Evolutionary conservation across 2,329 filamentous ascomycete species (phyloP).

Genomic region (Colletotrichum sp.): DNA sequence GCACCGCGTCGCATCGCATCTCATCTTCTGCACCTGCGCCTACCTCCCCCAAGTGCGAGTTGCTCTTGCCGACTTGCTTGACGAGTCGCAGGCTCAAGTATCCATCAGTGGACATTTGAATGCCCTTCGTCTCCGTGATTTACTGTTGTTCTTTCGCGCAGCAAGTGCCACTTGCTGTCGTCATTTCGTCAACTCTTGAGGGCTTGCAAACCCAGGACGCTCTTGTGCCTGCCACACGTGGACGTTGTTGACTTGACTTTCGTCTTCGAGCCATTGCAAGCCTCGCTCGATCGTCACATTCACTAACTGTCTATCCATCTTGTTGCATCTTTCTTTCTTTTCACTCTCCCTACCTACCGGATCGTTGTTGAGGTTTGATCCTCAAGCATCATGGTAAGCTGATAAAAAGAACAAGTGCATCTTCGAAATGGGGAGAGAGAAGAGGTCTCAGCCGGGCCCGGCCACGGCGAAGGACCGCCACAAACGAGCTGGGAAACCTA

Average conservation of each 20-base stretch:
- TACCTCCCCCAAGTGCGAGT: constrained; percentile 1
- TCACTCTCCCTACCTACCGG: neutral
- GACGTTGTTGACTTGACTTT: constrained; percentile 10
- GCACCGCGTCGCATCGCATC: neutral
- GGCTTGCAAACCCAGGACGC: neutral
- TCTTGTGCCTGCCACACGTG: neutral
- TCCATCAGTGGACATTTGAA: constrained; percentile 4
- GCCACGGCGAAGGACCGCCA: constrained; percentile 22
- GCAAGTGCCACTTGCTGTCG: constrained; percentile 12
- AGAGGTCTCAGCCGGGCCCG: constrained; percentile 13
- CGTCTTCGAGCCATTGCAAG: neutral
- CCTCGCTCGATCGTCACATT: neutral
- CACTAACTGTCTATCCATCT: constrained; percentile 6
- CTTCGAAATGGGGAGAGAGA: constrained; percentile 24
- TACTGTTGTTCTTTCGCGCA: neutral
- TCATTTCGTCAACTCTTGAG: neutral
- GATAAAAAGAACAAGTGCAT: neutral
- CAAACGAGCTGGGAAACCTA: constrained; percentile 6
- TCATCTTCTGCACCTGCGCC: neutral
- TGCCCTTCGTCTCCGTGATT: constrained; percentile 10
- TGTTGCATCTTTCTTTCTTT: neutral
- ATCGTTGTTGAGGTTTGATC: neutral
- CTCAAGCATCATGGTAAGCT: constrained; percentile 21
- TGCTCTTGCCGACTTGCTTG: constrained; percentile 7
- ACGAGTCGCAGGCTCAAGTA: constrained; percentile 5